Base-by-base conservation (phyloP, 1,284 basidiomycete species). In the Trichosporon sp. region DNA sequence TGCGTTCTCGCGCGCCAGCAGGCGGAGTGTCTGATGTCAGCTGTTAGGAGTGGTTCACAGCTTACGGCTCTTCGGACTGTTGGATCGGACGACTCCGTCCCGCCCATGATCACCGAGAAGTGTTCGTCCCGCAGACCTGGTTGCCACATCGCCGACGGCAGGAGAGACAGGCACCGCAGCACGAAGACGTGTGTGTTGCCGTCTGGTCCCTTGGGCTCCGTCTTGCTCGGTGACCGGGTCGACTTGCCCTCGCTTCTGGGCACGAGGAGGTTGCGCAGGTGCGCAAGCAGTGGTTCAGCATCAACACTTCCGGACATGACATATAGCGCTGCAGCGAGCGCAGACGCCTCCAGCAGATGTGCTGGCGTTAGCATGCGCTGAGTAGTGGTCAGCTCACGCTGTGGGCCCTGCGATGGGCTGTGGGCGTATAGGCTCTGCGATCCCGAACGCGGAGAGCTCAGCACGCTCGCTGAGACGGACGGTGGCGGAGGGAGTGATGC, bases 61-160 rank as follows among this genome's bases (percentile, higher is more conserved):
- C 80, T 65, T 69, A 83, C 82, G 56, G 72, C 68, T 40, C 76
- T 70, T 19, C 83, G 77, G 6, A 82, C 73, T 2, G 73, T 78
- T 32, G 72, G 66, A 66, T 84, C 83, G 0, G 37, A 19, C 66
- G 77, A 77, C 46, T 83, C 76, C 2, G 83, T 70, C 2, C 81
- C 83, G 31, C 77, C 73, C 80, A 83, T 81, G 21, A 84, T 71
- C 6, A 74, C 68, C 0, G 68, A 69, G 82, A 84, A 83, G 61
- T 78, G 77, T 2, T 16, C 67, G 43, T 82, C 78, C 1, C 73
- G 77, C 11, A 84, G 68, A 1, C 70, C 71, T 0, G 72, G 71
- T 63, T 78, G 79, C 80, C 79, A 81, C 4, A 70, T 31, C 1
- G 61, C 61, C 0, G 65, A 46, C 1, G 78, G 78, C 0, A 84